phyloP scores from a whole-genome alignment of 2,329 filamentous ascomycete genomes.

The Verticillium dahliae region DNA sequence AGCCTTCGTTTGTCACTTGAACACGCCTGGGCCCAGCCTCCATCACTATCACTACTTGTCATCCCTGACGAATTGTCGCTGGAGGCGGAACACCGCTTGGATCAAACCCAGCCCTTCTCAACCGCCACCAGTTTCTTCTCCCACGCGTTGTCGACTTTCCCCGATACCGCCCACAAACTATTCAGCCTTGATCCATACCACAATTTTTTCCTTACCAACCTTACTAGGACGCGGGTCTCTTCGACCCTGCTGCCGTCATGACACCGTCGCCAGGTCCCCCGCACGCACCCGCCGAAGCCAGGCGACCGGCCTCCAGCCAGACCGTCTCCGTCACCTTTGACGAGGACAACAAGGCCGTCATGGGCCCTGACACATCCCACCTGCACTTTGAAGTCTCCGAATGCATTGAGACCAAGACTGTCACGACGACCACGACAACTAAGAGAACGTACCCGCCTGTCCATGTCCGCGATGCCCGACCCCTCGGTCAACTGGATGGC shows the following conservation, averaged over 20 bases:
- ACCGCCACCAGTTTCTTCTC: background rate
- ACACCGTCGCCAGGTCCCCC: conserved; percentile 25
- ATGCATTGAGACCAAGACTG: conserved; percentile 62
- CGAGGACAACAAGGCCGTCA: conserved; percentile 26
- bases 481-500: conserved; percentile 67
- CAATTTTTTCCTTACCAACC: background rate
- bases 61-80: background rate
- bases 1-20: background rate
- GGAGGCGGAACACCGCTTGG: background rate
- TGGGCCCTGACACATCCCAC: conserved; percentile 22
- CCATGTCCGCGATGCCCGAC: conserved; percentile 65
- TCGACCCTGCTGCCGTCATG: conserved; percentile 20
- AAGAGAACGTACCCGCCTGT: conserved; percentile 81
- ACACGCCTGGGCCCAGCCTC: background rate
- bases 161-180: background rate
- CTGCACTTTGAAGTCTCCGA: conserved; percentile 55
- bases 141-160: background rate
- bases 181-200: background rate
- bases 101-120: background rate
- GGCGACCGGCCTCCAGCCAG: conserved; percentile 29
- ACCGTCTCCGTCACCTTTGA: conserved; percentile 42
- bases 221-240: background rate
- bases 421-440: conserved; percentile 90
- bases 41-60: background rate
- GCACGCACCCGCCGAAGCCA: conserved; percentile 12